Conservation (phyloP, 2,329 filamentous ascomycete genomes). For the Pseudopyrenochaeta lycopersici region DNA sequence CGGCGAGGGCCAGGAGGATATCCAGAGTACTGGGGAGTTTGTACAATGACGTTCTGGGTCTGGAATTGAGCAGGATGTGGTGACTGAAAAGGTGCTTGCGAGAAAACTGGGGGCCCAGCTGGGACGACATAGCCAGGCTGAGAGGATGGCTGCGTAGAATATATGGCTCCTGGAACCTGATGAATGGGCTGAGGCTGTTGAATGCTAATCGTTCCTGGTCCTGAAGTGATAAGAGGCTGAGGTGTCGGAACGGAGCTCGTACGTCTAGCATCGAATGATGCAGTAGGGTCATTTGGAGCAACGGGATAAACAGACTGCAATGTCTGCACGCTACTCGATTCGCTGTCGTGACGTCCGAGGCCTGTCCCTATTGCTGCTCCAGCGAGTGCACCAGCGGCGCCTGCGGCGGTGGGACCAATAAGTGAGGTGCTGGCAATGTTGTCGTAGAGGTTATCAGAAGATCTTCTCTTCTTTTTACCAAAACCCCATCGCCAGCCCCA, state of each 20-base stretch:
- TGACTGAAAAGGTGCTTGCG: conserved; percentile 31
- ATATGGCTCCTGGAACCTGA: conserved; percentile 75
- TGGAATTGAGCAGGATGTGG: conserved; percentile 31
- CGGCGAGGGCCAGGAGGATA: conserved; percentile 46
- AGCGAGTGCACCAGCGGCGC: conserved; percentile 51
- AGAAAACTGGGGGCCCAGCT: conserved; percentile 52
- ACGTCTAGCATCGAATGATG: conserved; percentile 65
- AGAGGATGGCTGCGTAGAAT: conserved; percentile 58
- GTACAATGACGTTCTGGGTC: conserved; percentile 29
- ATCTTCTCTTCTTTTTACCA: conserved; percentile 55
- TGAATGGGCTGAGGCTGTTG: conserved; percentile 84
- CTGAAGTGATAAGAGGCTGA: conserved; percentile 43
- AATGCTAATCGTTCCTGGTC: conserved; percentile 68
- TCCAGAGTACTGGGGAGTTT: conserved; percentile 26
- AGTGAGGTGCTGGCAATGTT: conserved; percentile 47
- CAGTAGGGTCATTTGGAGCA: conserved; percentile 69
- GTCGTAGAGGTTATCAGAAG: conserved; percentile 47
- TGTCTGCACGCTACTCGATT: conserved; percentile 55
- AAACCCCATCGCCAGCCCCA: conserved; percentile 70
- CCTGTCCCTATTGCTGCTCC: conserved; percentile 59
- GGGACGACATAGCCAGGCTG: conserved; percentile 53
- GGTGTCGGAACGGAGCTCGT: conserved; percentile 59
- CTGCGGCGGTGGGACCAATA: conserved; percentile 50
- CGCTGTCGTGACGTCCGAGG: conserved; percentile 58
- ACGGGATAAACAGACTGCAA: conserved; percentile 74